phyloP scores from a whole-genome alignment of 2,329 filamentous ascomycete genomes.

The Colletotrichum sp. region DNA sequence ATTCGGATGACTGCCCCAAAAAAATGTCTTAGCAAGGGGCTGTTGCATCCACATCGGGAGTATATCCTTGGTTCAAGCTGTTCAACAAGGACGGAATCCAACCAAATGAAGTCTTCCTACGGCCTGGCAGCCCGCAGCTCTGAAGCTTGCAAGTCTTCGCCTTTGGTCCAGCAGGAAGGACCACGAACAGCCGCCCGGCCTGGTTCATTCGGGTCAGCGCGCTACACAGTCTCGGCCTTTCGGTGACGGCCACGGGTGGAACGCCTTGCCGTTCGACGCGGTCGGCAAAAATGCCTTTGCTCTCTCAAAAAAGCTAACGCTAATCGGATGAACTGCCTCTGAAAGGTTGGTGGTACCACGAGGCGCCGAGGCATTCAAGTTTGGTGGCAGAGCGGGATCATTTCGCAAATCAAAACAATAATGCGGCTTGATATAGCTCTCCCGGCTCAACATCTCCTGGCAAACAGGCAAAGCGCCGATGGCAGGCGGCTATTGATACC shows the following conservation, averaged over 20 bases:
- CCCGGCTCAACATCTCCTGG: neutral
- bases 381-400: neutral
- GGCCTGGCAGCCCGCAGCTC: neutral
- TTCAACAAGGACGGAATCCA: neutral
- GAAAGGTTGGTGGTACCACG: neutral
- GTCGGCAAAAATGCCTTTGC: neutral
- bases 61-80: neutral
- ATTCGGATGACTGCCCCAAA: neutral
- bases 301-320: neutral
- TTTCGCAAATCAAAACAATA: neutral
- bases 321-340: conserved; percentile 3
- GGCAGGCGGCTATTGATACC: neutral
- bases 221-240: neutral
- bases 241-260: neutral
- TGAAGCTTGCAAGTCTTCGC: neutral
- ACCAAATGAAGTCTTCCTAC: neutral
- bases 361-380: neutral
- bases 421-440: conserved; percentile 3
- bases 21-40: neutral
- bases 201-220: neutral
- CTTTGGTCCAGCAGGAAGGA: neutral
- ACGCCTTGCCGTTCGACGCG: neutral
- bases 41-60: neutral
- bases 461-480: neutral
- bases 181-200: neutral